Base-by-base conservation (phyloP, 768 basidiomycete genomes). In the Tricholoma sp. region DNA sequence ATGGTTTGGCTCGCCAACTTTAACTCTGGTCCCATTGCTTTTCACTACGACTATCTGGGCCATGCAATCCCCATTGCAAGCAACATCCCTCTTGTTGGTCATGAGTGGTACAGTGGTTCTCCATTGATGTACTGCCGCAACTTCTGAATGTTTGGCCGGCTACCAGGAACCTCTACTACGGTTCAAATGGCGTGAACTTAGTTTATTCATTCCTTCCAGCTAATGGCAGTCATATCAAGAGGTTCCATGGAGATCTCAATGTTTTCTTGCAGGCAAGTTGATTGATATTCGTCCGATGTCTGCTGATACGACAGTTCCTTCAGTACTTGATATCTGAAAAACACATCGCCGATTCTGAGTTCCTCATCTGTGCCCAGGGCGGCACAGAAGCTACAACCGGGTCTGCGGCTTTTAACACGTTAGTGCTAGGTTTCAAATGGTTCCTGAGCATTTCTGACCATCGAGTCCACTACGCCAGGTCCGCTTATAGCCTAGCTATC, bases 1-100 rank as follows among this genome's bases (percentile, higher is more conserved):
- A 88, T 88, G 85, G 68, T 88, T 57, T 86, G 85, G 86, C 76
- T 86, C 12, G 83, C 75, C 0, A 82, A 79, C 62, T 75, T 67
- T 71, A 79, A 80, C 59, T 24, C 24, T 24, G 24, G 76, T 2
- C 86, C 86, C 1, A 85, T 86, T 58, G 82, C 82, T 12, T 67
- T 71, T 17, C 17, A 59, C 0, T 86, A 84, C 64, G 68, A 69
- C 62, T 66, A 74, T 0, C 52, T 70, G 15, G 84, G 84, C 4
- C 65, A 74, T 4, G 73, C 84, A 24, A 2, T 2, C 24, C 24
- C 85, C 36, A 70, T 78, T 17, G 78, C 70, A 10, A 74, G 69
- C 57, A 72, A 71, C 58, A 59, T 87, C 45, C 62, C 61, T 24
- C 59, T 87, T 51, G 79, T 70, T n/a, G 81, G 78, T 7, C 69